Percentiles rank a stretch among this genome's conserved stretches.
Conservation (phyloP, 2,329 filamentous ascomycete species). For the Myriosclerotinia curreyana region DNA sequence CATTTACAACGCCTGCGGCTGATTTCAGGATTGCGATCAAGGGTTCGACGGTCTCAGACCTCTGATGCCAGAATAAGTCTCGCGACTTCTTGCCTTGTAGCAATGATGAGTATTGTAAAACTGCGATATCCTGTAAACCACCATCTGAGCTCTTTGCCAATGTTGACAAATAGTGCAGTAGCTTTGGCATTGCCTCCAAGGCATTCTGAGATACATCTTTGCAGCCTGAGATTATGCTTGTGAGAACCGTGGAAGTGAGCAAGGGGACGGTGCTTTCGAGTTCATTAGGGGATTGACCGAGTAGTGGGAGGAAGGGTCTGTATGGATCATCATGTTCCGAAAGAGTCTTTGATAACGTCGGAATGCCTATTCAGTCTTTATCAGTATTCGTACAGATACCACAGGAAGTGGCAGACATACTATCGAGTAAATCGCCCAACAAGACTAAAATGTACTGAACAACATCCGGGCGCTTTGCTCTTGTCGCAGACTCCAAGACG, state of each 20-base stretch:
- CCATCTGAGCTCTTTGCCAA: constrained; percentile 83
- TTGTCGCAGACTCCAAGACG: constrained; percentile 72
- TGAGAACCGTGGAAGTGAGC: constrained; percentile 82
- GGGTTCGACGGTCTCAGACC: constrained; percentile 78
- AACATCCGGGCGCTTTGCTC: constrained; percentile 78
- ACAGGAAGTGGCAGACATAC: constrained; percentile 46
- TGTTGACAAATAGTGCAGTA: constrained; percentile 82
- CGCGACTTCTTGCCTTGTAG: constrained; percentile 72
- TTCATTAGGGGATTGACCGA: constrained; percentile 66
- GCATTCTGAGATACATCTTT: constrained; percentile 61
- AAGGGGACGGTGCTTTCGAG: constrained; percentile 79
- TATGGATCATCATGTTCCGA: constrained; percentile 74
- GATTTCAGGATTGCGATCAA: constrained; percentile 79
- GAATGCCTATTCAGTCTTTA: constrained; percentile 60
- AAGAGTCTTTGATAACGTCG: constrained; percentile 72
- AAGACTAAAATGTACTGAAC: constrained; percentile 93
- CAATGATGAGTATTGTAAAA: constrained; percentile 84
- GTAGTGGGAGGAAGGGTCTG: constrained; percentile 77
- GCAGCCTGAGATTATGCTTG: constrained; percentile 68
- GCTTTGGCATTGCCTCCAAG: constrained; percentile 66
- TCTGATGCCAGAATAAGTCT: constrained; percentile 85
- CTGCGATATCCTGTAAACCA: constrained; percentile 90
- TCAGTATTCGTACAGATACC: constrained; percentile 17
- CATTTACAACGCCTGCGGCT: constrained; percentile 71
- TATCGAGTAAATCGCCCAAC: constrained; percentile 79